A percentile compares a stretch with the other conserved stretches of the same genome.
phyloP scores from a whole-genome alignment of 495 filamentous ascomycete species.

The Hyaloscypha hepaticicola region DNA sequence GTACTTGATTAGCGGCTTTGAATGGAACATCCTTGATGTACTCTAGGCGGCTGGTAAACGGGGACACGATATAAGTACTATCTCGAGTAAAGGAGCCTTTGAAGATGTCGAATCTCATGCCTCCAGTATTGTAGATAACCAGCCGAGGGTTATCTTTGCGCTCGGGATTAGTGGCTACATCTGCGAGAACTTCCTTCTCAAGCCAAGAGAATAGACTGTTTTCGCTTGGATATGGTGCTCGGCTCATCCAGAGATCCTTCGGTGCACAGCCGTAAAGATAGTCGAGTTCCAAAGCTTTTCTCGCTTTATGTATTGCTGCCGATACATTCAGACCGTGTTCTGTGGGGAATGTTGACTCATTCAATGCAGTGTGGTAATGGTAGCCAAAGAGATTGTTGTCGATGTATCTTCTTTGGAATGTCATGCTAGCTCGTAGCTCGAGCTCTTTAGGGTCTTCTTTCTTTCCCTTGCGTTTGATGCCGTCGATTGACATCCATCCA shows the following conservation, averaged over 20 bases:
- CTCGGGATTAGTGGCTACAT: constrained; percentile 47
- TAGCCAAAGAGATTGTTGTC: constrained; percentile 92
- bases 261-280: constrained; percentile 79
- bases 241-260: constrained; percentile 73
- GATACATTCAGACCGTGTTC: constrained; percentile 73
- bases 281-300: constrained; percentile 71
- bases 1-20: constrained; percentile 63
- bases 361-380: constrained; percentile 74
- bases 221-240: constrained; percentile 65
- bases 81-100: constrained; percentile 86
- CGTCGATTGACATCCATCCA: constrained; percentile 87
- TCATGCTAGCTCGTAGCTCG: constrained; percentile 36
- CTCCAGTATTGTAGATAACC: constrained; percentile 82
- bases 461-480: constrained; percentile 46
- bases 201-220: constrained; percentile 81
- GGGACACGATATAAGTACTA: constrained; percentile 79
- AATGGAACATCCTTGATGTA: constrained; percentile 81
- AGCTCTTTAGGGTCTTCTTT: constrained; percentile 27
- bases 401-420: constrained; percentile 81
- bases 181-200: constrained; percentile 68
- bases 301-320: constrained; percentile 63
- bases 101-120: constrained; percentile 93
- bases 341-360: constrained; percentile 72
- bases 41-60: constrained; percentile 79
- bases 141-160: constrained; percentile 53